Percentiles rank a stretch among this genome's conserved stretches.
phyloP scores from a whole-genome alignment of 805 yeast genomes.

The Suhomyces canberraensis region DNA sequence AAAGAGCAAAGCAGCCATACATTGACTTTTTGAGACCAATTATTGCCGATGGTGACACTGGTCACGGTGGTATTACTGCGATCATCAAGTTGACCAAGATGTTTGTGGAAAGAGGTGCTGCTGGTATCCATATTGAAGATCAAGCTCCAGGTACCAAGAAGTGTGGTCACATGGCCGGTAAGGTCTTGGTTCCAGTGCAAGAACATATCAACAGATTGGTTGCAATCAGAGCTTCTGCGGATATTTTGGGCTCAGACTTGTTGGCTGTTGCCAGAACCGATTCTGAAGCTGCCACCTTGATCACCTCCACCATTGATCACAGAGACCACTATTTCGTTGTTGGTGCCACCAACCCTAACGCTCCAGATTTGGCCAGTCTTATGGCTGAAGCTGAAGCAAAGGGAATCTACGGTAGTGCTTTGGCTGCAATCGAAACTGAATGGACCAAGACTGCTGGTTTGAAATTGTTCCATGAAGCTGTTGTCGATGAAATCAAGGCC shows the following conservation, averaged over 20 bases:
- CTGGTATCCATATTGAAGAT: constrained; percentile 98
- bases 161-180: constrained; percentile 99
- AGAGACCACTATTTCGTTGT: constrained; percentile 91
- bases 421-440: constrained; percentile 71
- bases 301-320: constrained; percentile 89
- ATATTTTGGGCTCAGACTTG: constrained; percentile 83
- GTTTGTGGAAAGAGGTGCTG: constrained; percentile 97
- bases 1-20: constrained; percentile 68
- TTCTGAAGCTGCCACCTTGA: constrained; percentile 94
- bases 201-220: constrained; percentile 94
- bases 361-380: constrained; percentile 69
- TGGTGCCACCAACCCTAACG: constrained; percentile 85
- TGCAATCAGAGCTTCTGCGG: constrained; percentile 93
- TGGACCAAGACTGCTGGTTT: constrained; percentile 84
- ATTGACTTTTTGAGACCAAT: constrained; percentile 91
- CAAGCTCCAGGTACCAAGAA: constrained; percentile 99
- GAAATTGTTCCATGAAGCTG: constrained; percentile 88
- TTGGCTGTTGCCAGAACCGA: constrained; percentile 93
- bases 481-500: constrained; percentile 70
- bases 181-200: constrained; percentile 94
- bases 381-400: constrained; percentile 76
- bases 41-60: constrained; percentile 97
- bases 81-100: constrained; percentile 91
- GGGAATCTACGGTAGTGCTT: constrained; percentile 69
- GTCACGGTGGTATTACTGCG: constrained; percentile 98